These are phyloP conservation scores for Hyaloperonospora brassicae DNA, from an alignment of 352 stramenopile genomes.

Conservation along the genomic window DNA sequence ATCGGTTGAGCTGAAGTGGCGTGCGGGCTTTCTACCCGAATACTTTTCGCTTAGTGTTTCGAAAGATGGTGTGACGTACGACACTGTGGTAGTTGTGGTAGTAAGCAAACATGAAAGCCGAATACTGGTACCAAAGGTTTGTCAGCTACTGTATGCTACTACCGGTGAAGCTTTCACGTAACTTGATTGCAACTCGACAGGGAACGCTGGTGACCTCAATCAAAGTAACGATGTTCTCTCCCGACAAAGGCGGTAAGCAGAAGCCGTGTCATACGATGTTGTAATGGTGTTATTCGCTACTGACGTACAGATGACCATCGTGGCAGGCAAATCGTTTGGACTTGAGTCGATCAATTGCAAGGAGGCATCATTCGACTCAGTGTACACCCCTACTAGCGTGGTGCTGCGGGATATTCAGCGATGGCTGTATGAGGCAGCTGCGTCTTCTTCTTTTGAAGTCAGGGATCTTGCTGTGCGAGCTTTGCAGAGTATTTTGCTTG, in stretches of 20 bases:
- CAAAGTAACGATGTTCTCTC: conserved; percentile 40
- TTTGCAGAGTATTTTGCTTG: conserved; percentile 53
- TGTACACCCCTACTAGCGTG: conserved; percentile 44
- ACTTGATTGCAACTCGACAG: conserved; percentile 12
- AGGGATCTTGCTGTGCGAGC: conserved; percentile 56
- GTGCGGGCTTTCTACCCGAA: conserved; percentile 29
- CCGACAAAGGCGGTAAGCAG: conserved; percentile 21
- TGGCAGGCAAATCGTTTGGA: conserved; percentile 36
- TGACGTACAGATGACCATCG: conserved; percentile 2
- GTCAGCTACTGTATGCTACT: neutral
- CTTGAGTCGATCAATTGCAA: conserved; percentile 47
- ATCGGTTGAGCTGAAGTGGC: conserved; percentile 41
- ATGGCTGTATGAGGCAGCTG: conserved; percentile 58
- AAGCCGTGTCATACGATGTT: neutral
- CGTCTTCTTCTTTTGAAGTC: conserved; percentile 37
- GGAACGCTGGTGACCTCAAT: conserved; percentile 29
- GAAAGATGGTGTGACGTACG: conserved; percentile 34
- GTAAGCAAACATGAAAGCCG: conserved; percentile 20
- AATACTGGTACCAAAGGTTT: conserved; percentile 45
- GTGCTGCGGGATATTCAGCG: conserved; percentile 55
- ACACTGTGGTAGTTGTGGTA: conserved; percentile 44
- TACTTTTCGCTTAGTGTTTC: conserved; percentile 43
- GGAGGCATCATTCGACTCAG: conserved; percentile 32
- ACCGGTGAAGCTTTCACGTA: neutral
- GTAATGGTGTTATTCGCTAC: neutral